Evolutionary conservation across 805 yeast genomes (phyloP), one percentile per base, ranked within the genome.

Genomic region (Lachancea lanzarotensis): DNA sequence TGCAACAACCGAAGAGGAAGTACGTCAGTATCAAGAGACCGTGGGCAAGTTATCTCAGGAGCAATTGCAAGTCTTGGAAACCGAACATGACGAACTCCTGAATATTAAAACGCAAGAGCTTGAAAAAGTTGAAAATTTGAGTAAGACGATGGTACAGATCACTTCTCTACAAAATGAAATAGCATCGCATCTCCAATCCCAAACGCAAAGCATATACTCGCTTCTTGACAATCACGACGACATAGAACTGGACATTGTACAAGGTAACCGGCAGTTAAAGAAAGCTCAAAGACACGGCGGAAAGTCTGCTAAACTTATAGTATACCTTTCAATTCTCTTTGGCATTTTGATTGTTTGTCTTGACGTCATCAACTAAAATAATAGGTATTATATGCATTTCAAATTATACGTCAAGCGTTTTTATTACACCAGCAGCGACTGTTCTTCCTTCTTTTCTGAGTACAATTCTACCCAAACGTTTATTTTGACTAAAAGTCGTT

Each of bases 401-500:
- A 22, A 33, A 11, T 33, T 40, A 47, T 17, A 40, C 38, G 15
- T 47, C 47, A 3, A 47, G 35, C 12, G 47, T 18, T 25, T 38
- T 41, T 6, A 47, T 25, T 6, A 44, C 84, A 67, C 98, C 99
- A 62, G 93, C 91, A 50, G 98, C 99, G 67, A 93, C 88, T 38
- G 98, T 91, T 56, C 80, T 82, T 57, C 98, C 98, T 70, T 93
- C 98, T 70, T 93, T 98, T 75, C 99, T 88, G 64, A 93, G 76
- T 17, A 98, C 89, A 66, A 93, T 87, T 69, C 98, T 82, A 56
- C 98, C 97, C 56, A 93, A 74, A 68, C 89, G 97, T 52, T 89
- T 96, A 63, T 88, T 86, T 60, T 85, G 87, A 49, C 72, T 79
- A 60, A 80, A 87, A 33, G 89, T 81, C 69, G 93, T 95, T 43